Evolutionary conservation across 495 filamentous ascomycete species (phyloP).

Genomic region (Penicillium canariense): DNA sequence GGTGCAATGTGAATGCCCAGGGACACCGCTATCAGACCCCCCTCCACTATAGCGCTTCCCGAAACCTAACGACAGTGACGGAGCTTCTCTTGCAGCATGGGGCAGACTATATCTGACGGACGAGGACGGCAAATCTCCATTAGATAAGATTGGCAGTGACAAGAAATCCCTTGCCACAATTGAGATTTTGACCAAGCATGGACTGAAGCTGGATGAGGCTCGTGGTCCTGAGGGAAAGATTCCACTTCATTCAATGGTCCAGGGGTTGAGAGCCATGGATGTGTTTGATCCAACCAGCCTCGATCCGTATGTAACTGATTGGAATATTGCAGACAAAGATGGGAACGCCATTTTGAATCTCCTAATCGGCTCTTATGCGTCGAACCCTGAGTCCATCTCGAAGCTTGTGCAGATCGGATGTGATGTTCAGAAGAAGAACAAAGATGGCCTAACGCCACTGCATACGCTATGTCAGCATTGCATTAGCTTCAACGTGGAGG

Average conservation of each 20-base stretch:
- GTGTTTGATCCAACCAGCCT: background rate
- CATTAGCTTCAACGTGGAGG: too few species aligned
- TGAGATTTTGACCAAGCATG: background rate
- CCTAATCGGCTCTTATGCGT: background rate
- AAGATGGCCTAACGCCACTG: background rate
- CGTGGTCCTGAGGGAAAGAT: background rate
- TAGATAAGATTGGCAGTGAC: background rate
- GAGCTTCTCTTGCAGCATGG: conserved; percentile 1
- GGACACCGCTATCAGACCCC: background rate
- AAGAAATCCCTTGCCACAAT: background rate
- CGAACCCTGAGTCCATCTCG: background rate
- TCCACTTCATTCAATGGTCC: background rate
- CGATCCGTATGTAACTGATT: background rate
- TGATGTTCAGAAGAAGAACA: background rate
- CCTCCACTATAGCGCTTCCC: background rate
- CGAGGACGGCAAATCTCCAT: background rate
- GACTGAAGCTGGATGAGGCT: background rate
- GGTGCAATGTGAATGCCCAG: background rate
- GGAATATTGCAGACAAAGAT: background rate
- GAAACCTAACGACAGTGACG: background rate
- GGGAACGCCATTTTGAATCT: background rate
- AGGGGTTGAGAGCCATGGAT: background rate
- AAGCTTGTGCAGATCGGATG: background rate
- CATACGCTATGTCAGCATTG: background rate
- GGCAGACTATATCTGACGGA: background rate